Evolutionary conservation across 2,329 filamentous ascomycete genomes (phyloP), one percentile per base, ranked within the genome.

Genomic region (Claviceps sp.): DNA sequence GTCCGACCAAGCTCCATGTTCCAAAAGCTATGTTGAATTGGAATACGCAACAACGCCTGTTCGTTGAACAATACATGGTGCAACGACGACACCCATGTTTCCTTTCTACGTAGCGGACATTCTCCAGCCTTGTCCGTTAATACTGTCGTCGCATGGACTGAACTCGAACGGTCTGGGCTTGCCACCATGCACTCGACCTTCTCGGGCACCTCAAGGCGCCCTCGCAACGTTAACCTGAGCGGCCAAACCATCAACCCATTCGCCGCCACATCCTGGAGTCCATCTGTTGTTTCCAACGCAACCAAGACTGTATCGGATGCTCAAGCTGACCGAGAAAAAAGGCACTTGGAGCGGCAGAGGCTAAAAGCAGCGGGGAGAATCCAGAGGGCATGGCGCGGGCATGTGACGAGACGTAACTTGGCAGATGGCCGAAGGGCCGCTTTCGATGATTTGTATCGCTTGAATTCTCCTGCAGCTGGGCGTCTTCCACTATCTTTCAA

Each of bases 181-280:
- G 45, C 49, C 48, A 51, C 59, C 64, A 96, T 96, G 91, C 94
- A 93, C 71, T 84, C 86, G 55, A 89, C 86, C 51, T 98, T 98
- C 71, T 93, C 87, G 24, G 93, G 93, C 60, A 87, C 72, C 69
- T 87, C 89, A 61, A 84, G 88, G 62, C 86, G 87, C 59, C 84
- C 85, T 55, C 84, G 93, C 58, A 90, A 96, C 66, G 89, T 97
- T 65, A 96, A 97, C 69, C 83, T 98, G 55, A 93, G 89, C 58
- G 93, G 89, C 56, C 85, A 90, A 60, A 81, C 80, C 58, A 74
- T 75, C 49, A 95, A 95, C 62, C 88, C 89, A 3, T 95, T 93
- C 66, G 82, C 78, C 54, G 79, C 79, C 58, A 75, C 76, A 36
- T 72, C 75, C 43, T 80, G 81, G 74, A 71, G 72, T 16, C 72